Percentiles rank a stretch among this genome's conserved stretches.
Evolutionary conservation across 2,329 filamentous ascomycete genomes (phyloP).

Genomic region (Rhynchosporium agropyri): DNA sequence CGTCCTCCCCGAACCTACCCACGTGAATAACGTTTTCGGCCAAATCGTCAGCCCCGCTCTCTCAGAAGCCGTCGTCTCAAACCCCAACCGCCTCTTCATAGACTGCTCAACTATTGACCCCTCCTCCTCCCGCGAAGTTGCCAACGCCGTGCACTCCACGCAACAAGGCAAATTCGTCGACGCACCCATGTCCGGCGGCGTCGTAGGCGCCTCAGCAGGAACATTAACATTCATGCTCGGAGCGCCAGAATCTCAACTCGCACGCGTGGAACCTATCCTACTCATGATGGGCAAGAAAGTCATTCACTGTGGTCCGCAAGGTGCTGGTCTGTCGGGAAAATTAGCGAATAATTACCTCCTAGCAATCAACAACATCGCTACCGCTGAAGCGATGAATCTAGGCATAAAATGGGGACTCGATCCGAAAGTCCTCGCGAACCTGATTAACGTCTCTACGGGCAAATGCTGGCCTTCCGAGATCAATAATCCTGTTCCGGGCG

Average conservation of each 20-base stretch:
- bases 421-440: slow-evolving; percentile 68
- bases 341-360: slow-evolving; percentile 97
- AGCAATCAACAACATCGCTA: slow-evolving; percentile 81
- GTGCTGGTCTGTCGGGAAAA: slow-evolving; percentile 86
- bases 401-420: slow-evolving; percentile 58
- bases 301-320: slow-evolving; percentile 82
- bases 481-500: slow-evolving; percentile 91
- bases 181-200: slow-evolving; percentile 95
- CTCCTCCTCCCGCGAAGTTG: slow-evolving; percentile 77
- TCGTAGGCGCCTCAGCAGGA: slow-evolving; percentile 84
- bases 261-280: slow-evolving; percentile 69
- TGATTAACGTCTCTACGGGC: slow-evolving; percentile 95
- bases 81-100: slow-evolving; percentile 77
- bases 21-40: slow-evolving; percentile 82
- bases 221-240: slow-evolving; percentile 97
- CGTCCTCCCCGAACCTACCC: slow-evolving; percentile 83
- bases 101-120: slow-evolving; percentile 98
- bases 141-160: slow-evolving; percentile 66
- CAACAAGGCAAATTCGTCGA: slow-evolving; percentile 81
- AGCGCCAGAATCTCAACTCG: slow-evolving; percentile 60
- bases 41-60: slow-evolving; percentile 69
- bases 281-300: slow-evolving; percentile 84
- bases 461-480: slow-evolving; percentile 93
- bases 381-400: slow-evolving; percentile 61
- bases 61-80: slow-evolving; percentile 49